Conservation (phyloP, 164 flowering plant genomes). For the Liquidambar formosana region DNA sequence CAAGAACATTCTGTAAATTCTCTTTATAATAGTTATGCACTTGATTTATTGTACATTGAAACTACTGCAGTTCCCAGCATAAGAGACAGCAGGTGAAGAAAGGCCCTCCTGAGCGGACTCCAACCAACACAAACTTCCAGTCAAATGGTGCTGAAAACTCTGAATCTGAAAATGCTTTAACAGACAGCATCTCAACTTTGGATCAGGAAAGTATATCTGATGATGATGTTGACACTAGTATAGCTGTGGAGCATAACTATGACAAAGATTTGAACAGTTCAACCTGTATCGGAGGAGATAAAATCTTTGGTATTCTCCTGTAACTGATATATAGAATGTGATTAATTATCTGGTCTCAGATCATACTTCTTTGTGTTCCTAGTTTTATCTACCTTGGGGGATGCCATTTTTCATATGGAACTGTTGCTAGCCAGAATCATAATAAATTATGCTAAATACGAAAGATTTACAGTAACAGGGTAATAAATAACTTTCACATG, state of each 20-base stretch:
- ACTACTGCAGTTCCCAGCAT: constrained; percentile 50
- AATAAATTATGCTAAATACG: background rate
- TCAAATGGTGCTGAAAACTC: constrained; percentile 31
- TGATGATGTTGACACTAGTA: constrained; percentile 15
- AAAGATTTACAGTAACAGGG: background rate
- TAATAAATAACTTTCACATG: background rate
- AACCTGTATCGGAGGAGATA: constrained; percentile 17
- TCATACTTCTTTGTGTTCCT: background rate
- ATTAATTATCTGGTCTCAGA: background rate
- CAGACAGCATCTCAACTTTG: constrained; percentile 20
- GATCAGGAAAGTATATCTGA: constrained; percentile 21
- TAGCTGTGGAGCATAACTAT: constrained; percentile 23
- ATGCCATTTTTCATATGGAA: too few relatives aligned
- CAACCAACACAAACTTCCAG: constrained; percentile 29
- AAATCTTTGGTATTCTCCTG: constrained; percentile 36
- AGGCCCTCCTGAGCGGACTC: constrained; percentile 31
- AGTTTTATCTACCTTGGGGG: background rate
- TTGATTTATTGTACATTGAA: constrained; percentile 4
- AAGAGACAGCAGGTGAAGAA: constrained; percentile 62
- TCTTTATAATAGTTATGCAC: background rate
- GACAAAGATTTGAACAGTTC: constrained; percentile 17
- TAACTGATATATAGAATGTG: background rate
- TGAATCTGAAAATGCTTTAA: constrained; percentile 26
- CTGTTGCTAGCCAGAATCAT: background rate
- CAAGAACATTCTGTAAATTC: background rate